Evolutionary conservation across 768 basidiomycete genomes (phyloP), one percentile per base, ranked within the genome.

Genomic region (Cystoderma amianthinum): DNA sequence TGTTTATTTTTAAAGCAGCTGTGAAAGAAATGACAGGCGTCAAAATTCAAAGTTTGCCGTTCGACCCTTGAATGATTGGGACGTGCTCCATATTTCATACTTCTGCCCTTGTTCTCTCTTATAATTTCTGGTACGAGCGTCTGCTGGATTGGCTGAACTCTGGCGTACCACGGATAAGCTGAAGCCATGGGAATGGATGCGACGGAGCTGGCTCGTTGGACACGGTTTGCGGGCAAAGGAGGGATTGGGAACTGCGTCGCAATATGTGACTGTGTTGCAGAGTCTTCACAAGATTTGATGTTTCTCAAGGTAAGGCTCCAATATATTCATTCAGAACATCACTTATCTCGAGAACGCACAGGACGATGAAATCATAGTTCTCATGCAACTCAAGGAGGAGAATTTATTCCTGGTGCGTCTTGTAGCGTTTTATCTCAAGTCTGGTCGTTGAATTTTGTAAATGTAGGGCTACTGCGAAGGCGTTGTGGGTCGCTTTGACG

Each of bases 381-480:
- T 93, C 21, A 77, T 86, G 73, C 85, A 87, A 2, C 60, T 68
- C 0, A 74, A 75, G 3, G 54, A 63, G 19, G 70, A 75, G 0
- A 76, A 69, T 15, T 36, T 70, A 6, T 90, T 69, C 58, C 65
- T 91, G n/a, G 87, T 89, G 43, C 19, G 48, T 48, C 12, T 36
- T 36, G 18, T 36, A 9, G n/a, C 17, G 17, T 7, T 36, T 19
- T 15, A 9, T 36, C 34, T 36, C 7, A 36, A 7, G 13, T 18
- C 11, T 12, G 40, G 16, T 36, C 0, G n/a, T n/a, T n/a, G n/a
- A n/a, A n/a, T n/a, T n/a, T n/a, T n/a, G n/a, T n/a, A n/a, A n/a
- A n/a, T n/a, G n/a, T 49, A 89, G 87, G 89, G 90, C 3, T 85
- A 82, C 49, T 93, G 89, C 53, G 89, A 93, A 62, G 89, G 82